A percentile compares a stretch with the other conserved stretches of the same genome.
phyloP scores from a whole-genome alignment of 1,284 basidiomycete genomes.

The Rhizopogon parksii region DNA sequence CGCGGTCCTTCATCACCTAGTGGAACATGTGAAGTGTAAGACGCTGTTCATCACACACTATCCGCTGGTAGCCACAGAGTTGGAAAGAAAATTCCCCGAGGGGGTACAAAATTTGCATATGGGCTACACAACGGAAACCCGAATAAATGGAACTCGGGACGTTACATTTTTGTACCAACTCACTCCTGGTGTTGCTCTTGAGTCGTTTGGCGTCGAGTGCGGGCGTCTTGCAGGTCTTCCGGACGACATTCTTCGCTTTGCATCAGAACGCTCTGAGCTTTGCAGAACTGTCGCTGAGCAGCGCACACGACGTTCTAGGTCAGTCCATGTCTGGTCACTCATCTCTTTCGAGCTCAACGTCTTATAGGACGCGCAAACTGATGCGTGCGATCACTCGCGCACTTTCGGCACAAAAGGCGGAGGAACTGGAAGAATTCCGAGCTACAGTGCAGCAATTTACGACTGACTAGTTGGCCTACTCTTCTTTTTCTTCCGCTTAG shows the following conservation, averaged over 20 bases:
- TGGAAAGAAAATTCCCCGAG: slow-evolving; percentile 46
- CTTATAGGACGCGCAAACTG: slow-evolving; percentile 16
- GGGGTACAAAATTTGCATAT: slow-evolving; percentile 80
- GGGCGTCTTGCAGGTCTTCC: slow-evolving; percentile 80
- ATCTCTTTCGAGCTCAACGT: neutral
- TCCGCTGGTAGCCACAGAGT: slow-evolving; percentile 60
- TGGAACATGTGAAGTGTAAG: slow-evolving; percentile 59
- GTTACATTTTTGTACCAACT: slow-evolving; percentile 85
- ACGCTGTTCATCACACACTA: slow-evolving; percentile 96
- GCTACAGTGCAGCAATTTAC: slow-evolving; percentile 4
- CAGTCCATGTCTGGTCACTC: slow-evolving; percentile 11
- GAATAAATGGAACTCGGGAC: slow-evolving; percentile 64
- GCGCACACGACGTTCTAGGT: slow-evolving; percentile 48
- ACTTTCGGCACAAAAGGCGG: slow-evolving; percentile 9
- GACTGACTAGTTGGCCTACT: slow-evolving; percentile 17
- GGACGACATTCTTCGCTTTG: slow-evolving; percentile 55
- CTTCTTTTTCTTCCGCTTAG: slow-evolving; percentile 50
- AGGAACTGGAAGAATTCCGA: slow-evolving; percentile 18
- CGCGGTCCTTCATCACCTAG: slow-evolving; percentile 72
- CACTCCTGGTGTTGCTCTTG: slow-evolving; percentile 62
- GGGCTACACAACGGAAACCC: slow-evolving; percentile 65
- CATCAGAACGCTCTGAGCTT: slow-evolving; percentile 47
- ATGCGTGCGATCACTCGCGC: slow-evolving; percentile 16
- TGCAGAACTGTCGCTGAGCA: slow-evolving; percentile 50
- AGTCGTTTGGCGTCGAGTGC: slow-evolving; percentile 88